Percentiles rank a stretch among this genome's conserved stretches.
Evolutionary conservation across 257 asterid genomes (phyloP).

Genomic region (Sherardia arvensis): DNA sequence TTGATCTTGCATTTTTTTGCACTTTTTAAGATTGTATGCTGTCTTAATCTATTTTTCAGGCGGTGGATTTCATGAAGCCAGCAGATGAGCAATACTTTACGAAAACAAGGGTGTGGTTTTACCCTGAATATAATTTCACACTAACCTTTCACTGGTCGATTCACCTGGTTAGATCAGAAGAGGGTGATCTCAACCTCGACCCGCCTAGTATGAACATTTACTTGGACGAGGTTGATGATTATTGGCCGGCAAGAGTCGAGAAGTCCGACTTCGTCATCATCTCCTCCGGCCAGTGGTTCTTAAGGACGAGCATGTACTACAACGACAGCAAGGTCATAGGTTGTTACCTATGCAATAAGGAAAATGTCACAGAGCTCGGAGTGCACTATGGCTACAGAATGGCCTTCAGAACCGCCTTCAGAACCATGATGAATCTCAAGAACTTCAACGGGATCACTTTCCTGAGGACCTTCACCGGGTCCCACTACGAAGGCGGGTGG

Average conservation of each 20-base stretch:
- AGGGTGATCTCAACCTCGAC: constrained; percentile 22
- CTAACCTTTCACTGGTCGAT: constrained; percentile 49
- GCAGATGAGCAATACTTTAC: constrained; percentile 34
- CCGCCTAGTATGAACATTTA: constrained; percentile 39
- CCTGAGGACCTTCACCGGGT: constrained; percentile 39
- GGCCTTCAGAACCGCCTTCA: constrained; percentile 25
- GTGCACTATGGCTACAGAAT: constrained; percentile 19
- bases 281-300: constrained; percentile 67
- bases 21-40: background rate
- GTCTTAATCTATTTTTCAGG: constrained; percentile 37
- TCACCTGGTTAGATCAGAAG: constrained; percentile 35
- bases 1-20: background rate
- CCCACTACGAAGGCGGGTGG: constrained; percentile 70
- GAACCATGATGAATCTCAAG: constrained; percentile 11
- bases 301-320: constrained; percentile 16
- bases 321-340: constrained; percentile 16
- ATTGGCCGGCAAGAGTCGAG: constrained; percentile 44
- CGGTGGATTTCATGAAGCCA: constrained; percentile 40
- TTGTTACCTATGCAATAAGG: constrained; percentile 13
- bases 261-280: constrained; percentile 42
- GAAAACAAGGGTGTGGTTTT: constrained; percentile 38
- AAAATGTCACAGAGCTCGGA: constrained; percentile 17
- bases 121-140: constrained; percentile 42
- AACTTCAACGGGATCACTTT: constrained; percentile 12
- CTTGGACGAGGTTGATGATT: constrained; percentile 48